Evolutionary conservation across 306 rosid species (phyloP).

Genomic region (Urtica urens): DNA sequence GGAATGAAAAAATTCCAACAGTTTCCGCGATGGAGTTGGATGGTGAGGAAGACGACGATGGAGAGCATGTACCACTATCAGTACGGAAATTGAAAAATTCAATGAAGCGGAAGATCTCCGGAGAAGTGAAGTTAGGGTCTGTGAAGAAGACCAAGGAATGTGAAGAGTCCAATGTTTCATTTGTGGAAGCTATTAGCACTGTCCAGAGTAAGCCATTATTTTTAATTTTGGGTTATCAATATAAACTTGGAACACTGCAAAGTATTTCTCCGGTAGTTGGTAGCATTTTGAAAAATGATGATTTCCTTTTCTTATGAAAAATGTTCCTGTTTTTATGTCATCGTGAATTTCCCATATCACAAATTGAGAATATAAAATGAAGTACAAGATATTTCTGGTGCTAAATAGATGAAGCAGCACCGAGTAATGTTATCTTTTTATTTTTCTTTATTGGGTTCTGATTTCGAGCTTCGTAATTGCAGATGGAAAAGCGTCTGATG

Average conservation of each 20-base stretch:
- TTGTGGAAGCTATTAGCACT: conserved; percentile 21
- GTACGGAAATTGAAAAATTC: conserved; percentile 22
- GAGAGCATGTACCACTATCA: conserved; percentile 11
- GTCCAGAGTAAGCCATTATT: conserved; percentile 39
- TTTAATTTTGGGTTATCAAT: not conserved
- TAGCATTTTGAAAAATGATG: too few species aligned
- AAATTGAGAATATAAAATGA: too few species aligned
- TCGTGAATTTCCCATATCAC: too few species aligned
- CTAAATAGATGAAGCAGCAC: too few species aligned
- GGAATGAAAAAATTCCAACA: too few species aligned
- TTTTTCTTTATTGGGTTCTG: conserved; percentile 1
- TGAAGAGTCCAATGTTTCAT: conserved; percentile 23
- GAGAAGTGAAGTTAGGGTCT: conserved; percentile 25
- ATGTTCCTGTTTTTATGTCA: too few species aligned
- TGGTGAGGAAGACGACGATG: conserved; percentile 20
- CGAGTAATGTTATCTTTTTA: not conserved
- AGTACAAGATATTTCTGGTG: too few species aligned
- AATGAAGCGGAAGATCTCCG: conserved; percentile 39
- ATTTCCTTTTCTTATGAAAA: too few species aligned
- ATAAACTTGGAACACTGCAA: too few species aligned
- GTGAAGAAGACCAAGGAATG: conserved; percentile 45
- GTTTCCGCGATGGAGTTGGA: conserved; percentile 29
- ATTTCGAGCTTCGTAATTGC: conserved; percentile 16
- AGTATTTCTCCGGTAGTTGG: too few species aligned
- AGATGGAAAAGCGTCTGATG: conserved; percentile 39